These are phyloP conservation scores for Asterochloris sp. DNA, from an alignment of 139 green algal genomes.

Conservation along the genomic window DNA sequence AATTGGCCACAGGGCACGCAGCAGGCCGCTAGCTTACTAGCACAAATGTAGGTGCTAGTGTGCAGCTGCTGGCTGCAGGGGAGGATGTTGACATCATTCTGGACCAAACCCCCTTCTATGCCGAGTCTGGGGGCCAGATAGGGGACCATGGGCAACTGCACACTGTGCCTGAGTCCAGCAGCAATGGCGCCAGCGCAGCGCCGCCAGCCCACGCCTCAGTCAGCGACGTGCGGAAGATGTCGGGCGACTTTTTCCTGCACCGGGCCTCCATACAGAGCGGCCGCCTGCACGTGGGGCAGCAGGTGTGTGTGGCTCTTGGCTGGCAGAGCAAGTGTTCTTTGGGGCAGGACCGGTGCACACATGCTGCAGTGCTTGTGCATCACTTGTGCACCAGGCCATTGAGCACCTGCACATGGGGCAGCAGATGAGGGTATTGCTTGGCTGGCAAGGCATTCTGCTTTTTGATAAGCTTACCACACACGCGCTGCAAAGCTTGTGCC, in stretches of 20 bases:
- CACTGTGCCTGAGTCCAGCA: neutral
- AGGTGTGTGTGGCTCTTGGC: constrained; percentile 22
- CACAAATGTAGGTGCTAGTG: neutral
- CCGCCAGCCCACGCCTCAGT: constrained; percentile 24
- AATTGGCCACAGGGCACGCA: neutral
- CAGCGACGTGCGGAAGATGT: constrained; percentile 66
- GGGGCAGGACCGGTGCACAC: neutral
- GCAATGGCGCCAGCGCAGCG: neutral
- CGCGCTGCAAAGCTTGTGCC: no score
- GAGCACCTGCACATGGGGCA: no score
- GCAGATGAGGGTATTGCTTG: no score
- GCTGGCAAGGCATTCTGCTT: no score
- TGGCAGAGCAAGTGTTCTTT: neutral
- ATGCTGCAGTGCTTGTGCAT: neutral
- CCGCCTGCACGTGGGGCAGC: constrained; percentile 35
- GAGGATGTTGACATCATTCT: constrained; percentile 82
- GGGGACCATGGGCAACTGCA: constrained; percentile 58
- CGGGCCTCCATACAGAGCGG: constrained; percentile 42
- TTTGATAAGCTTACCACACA: no score
- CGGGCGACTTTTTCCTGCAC: constrained; percentile 79
- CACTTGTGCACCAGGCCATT: no score
- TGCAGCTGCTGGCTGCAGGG: constrained; percentile 25
- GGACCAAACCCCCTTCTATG: constrained; percentile 89
- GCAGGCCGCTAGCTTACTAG: neutral
- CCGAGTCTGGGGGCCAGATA: constrained; percentile 87